Evolutionary conservation across 2,329 filamentous ascomycete genomes (phyloP), one percentile per base, ranked within the genome.

Genomic region (Blumeriella jaapii): DNA sequence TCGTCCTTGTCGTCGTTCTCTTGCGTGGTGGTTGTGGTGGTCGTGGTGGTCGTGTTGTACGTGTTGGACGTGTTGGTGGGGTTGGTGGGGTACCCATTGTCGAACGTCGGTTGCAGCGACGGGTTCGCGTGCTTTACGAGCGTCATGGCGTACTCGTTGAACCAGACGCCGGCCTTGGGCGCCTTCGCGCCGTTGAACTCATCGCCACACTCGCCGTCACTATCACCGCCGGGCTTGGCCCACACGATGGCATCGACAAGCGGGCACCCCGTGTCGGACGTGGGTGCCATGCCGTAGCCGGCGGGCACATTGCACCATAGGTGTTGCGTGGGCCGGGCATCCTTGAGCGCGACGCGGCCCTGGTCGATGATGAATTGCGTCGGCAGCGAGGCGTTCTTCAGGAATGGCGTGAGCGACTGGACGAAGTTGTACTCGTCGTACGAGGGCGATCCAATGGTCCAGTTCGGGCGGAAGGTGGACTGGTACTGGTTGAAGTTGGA

Each of bases 261-360:
- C 1, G 48, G 46, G 45, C 59, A 61, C 31, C 56, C 53, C 10
- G 54, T 49, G 2, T 38, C 52, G 1, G 50, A 45, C 6, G 59
- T 60, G 0, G 61, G 60, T 9, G 40, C 39, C 6, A 50, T 51
- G 7, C 62, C 62, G 27, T 61, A 63, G 1, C 61, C 61, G 3
- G 61, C 54, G n/a, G 44, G 42, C 31, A 62, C 55, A 37, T 65
- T 64, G 49, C 62, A 65, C 62, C 62, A 65, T 34, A 62, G 59
- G 6, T 61, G 59, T 59, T 61, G 63, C 26, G 56, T 53, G 33
- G 50, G 37, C 4, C 61, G 53, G 6, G 53, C 54, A n/a, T 56
- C 60, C 4, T 56, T 55, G 1, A 54, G 39, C 1, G 55, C 56
- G 2, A 61, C 58, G 13, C 62, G 59, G 28, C 62, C 61, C 46